Conservation (phyloP, 805 yeast genomes). For the Ogataea glucozyma region DNA sequence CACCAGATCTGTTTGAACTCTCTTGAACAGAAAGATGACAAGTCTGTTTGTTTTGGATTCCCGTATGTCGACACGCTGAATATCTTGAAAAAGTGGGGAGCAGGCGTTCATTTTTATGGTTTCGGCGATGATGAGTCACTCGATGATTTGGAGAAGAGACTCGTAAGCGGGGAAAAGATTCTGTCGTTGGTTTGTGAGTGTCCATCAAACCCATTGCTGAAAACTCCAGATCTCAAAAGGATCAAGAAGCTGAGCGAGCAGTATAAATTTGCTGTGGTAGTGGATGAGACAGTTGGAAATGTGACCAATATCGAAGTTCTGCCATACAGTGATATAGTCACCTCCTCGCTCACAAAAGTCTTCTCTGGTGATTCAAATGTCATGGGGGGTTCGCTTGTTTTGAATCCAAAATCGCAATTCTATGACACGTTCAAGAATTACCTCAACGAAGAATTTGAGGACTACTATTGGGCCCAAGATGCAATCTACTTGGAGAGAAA, state of each 20-base stretch:
- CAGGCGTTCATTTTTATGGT: constrained; percentile 85
- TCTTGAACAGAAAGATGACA: constrained; percentile 36
- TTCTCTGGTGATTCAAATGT: constrained; percentile 95
- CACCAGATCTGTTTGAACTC: constrained; percentile 46
- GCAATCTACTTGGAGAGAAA: constrained; percentile 90
- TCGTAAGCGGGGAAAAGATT: constrained; percentile 66
- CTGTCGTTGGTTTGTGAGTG: constrained; percentile 86
- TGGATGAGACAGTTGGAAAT: constrained; percentile 95
- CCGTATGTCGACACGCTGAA: constrained; percentile 93
- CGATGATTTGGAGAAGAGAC: constrained; percentile 59
- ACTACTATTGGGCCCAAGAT: constrained; percentile 89
- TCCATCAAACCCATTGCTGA: constrained; percentile 91
- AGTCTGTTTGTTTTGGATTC: constrained; percentile 92
- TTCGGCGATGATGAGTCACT: constrained; percentile 74
- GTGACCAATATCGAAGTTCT: constrained; percentile 79
- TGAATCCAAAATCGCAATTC: constrained; percentile 63
- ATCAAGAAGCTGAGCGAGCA: constrained; percentile 66
- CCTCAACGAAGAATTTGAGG: constrained; percentile 61
- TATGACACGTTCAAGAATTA: constrained; percentile 52
- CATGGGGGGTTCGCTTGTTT: constrained; percentile 86
- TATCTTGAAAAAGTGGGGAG: constrained; percentile 85
- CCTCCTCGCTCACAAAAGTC: constrained; percentile 84
- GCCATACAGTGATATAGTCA: constrained; percentile 83
- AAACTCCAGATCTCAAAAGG: constrained; percentile 73
- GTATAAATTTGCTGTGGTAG: constrained; percentile 74